Evolutionary conservation across 2,329 filamentous ascomycete species (phyloP).

Genomic region (Magnaporthiopsis poae): DNA sequence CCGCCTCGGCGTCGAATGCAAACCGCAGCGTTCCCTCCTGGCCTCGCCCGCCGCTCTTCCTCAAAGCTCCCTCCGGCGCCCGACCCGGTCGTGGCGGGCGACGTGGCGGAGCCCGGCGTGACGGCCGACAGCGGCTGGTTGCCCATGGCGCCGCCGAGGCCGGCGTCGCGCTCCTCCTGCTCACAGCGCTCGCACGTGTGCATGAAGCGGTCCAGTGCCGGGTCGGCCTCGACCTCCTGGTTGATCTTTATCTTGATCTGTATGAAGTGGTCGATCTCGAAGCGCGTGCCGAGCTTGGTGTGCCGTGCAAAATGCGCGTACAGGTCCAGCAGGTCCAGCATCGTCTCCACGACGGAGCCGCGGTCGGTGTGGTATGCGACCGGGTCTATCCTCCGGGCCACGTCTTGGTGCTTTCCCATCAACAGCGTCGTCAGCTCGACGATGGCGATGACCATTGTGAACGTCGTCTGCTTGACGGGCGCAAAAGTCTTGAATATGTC

Average conservation of each 20-base stretch:
- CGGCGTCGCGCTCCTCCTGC: constrained; percentile 22
- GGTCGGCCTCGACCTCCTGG: constrained; percentile 58
- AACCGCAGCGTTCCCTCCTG: constrained; percentile 75
- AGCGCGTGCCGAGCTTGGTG: constrained; percentile 63
- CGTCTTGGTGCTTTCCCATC: constrained; percentile 43
- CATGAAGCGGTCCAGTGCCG: constrained; percentile 53
- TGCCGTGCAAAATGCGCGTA: constrained; percentile 74
- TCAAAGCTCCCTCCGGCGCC: constrained; percentile 21
- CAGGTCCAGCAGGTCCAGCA: constrained; percentile 82
- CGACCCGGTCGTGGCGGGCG: constrained; percentile 29
- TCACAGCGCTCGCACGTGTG: constrained; percentile 47
- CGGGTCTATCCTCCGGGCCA: constrained; percentile 37
- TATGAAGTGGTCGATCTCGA: constrained; percentile 70
- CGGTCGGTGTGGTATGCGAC: constrained; percentile 31
- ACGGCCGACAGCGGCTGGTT: constrained; percentile 18
- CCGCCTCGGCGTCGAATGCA: constrained; percentile 72
- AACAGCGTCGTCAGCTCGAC: constrained; percentile 71
- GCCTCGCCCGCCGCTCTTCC: constrained; percentile 20
- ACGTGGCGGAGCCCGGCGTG: constrained; percentile 28
- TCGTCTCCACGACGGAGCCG: constrained; percentile 57
- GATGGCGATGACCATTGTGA: constrained; percentile 74
- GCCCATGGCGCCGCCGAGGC: constrained; percentile 1
- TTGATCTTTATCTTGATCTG: constrained; percentile 80
- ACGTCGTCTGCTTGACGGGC: constrained; percentile 77
- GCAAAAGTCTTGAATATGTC: constrained; percentile 91